A percentile compares a stretch with the other conserved stretches of the same genome.
Evolutionary conservation across 306 rosid species (phyloP).

Genomic region (Gastrolobium bilobum): DNA sequence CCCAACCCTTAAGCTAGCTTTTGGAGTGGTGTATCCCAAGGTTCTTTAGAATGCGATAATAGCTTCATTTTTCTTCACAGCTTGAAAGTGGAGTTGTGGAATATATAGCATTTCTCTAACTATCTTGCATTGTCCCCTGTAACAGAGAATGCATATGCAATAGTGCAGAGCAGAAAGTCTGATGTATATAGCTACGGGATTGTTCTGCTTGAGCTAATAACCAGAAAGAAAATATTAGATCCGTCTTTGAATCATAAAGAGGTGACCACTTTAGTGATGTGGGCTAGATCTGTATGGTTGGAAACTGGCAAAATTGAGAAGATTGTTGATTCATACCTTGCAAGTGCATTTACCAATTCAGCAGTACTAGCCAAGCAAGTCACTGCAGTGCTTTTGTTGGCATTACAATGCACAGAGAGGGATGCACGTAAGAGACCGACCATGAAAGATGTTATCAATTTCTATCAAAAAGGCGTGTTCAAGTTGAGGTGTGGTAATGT

Average conservation of each 20-base stretch:
- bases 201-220: slow-evolving; percentile 72
- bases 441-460: slow-evolving; percentile 52
- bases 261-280: slow-evolving; percentile 46
- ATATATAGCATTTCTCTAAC: not conserved
- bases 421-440: slow-evolving; percentile 60
- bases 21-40: too few relatives aligned
- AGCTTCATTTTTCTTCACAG: not conserved
- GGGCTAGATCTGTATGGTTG: slow-evolving; percentile 63
- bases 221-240: slow-evolving; percentile 63
- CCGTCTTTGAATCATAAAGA: slow-evolving; percentile 49
- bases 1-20: too few relatives aligned
- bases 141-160: slow-evolving; percentile 64
- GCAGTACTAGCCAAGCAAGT: slow-evolving; percentile 49
- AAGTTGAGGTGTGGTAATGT: not conserved
- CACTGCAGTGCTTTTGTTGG: slow-evolving; percentile 49
- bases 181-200: slow-evolving; percentile 79
- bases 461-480: not conserved
- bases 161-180: slow-evolving; percentile 51
- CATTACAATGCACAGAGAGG: slow-evolving; percentile 59
- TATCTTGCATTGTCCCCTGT: not conserved
- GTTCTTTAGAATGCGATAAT: too few relatives aligned
- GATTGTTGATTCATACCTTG: slow-evolving; percentile 61
- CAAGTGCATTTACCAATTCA: slow-evolving; percentile 47
- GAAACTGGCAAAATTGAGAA: slow-evolving; percentile 43
- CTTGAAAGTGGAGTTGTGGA: slow-evolving; percentile 8